A percentile compares a stretch with the other conserved stretches of the same genome.
These are phyloP conservation scores for Phaeosphaeria sp. DNA, from an alignment of 2,329 filamentous ascomycete species.

Conservation along the genomic window DNA sequence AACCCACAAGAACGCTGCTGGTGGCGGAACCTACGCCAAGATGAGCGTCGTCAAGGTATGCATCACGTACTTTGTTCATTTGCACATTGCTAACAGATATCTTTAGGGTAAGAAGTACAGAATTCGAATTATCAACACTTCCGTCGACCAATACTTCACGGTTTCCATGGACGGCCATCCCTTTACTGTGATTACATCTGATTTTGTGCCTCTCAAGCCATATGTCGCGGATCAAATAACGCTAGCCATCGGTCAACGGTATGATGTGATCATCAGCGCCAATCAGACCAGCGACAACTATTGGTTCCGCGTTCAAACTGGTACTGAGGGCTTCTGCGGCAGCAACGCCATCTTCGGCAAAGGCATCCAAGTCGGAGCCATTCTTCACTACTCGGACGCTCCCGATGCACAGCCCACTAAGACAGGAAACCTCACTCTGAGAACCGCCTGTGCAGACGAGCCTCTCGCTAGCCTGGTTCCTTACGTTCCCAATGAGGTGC, in stretches of 20 bases:
- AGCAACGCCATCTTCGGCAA: constrained; percentile 36
- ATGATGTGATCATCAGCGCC: constrained; percentile 55
- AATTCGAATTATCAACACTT: constrained; percentile 64
- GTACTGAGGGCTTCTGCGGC: constrained; percentile 30
- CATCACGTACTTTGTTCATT: background rate
- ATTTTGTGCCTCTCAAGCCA: constrained; percentile 53
- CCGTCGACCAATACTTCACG: constrained; percentile 40
- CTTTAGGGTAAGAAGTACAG: constrained; percentile 60
- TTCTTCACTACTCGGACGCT: constrained; percentile 49
- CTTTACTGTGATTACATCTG: constrained; percentile 51
- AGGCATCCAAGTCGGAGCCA: constrained; percentile 44
- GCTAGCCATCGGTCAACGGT: constrained; percentile 50
- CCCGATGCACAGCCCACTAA: constrained; percentile 45
- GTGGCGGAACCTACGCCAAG: constrained; percentile 43
- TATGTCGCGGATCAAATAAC: constrained; percentile 45
- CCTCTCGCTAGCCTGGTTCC: constrained; percentile 40
- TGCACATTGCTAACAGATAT: constrained; percentile 7
- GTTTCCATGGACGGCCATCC: constrained; percentile 50
- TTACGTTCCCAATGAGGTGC: constrained; percentile 50
- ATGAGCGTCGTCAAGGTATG: constrained; percentile 45
- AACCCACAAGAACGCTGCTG: constrained; percentile 57
- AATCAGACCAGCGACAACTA: constrained; percentile 54
- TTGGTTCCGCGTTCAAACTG: constrained; percentile 54
- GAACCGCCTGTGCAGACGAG: constrained; percentile 49
- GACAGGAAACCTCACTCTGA: constrained; percentile 37